phyloP scores from a whole-genome alignment of 2,329 filamentous ascomycete species.

The Verticillium tricorpus region DNA sequence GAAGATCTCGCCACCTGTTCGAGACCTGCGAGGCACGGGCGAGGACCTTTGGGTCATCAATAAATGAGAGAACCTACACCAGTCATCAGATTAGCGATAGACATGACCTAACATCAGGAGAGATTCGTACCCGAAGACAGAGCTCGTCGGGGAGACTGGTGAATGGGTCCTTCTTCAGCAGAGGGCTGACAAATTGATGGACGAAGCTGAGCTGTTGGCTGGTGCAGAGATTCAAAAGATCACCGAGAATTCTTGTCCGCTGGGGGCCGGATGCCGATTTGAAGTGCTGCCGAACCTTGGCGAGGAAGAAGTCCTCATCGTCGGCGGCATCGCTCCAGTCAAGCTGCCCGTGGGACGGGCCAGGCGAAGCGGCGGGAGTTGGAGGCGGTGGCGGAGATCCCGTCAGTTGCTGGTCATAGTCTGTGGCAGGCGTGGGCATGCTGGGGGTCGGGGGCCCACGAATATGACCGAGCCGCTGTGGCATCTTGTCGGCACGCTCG shows the following conservation, averaged over 20 bases:
- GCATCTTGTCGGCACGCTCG: constrained; percentile 50
- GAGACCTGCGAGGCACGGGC: constrained; percentile 96
- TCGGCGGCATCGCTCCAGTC: constrained; percentile 77
- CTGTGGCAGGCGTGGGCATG: constrained; percentile 60
- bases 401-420: constrained; percentile 58
- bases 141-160: constrained; percentile 87
- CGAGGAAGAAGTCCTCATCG: constrained; percentile 77
- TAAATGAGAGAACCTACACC: constrained; percentile 81
- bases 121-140: constrained; percentile 68
- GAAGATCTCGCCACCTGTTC: constrained; percentile 82
- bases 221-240: constrained; percentile 89
- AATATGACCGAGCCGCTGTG: constrained; percentile 38
- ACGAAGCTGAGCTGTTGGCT: constrained; percentile 95
- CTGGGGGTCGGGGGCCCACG: constrained; percentile 62
- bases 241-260: constrained; percentile 76
- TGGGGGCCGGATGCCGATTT: constrained; percentile 70
- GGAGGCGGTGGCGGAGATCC: constrained; percentile 61
- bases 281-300: constrained; percentile 77
- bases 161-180: constrained; percentile 95
- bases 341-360: constrained; percentile 54
- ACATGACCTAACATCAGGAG: not conserved
- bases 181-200: constrained; percentile 88
- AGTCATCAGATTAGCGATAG: not conserved
- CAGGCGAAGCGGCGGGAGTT: constrained; percentile 61
- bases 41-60: constrained; percentile 92